phyloP scores from a whole-genome alignment of 495 filamentous ascomycete genomes.

The Aspergillus sclerotioniger region DNA sequence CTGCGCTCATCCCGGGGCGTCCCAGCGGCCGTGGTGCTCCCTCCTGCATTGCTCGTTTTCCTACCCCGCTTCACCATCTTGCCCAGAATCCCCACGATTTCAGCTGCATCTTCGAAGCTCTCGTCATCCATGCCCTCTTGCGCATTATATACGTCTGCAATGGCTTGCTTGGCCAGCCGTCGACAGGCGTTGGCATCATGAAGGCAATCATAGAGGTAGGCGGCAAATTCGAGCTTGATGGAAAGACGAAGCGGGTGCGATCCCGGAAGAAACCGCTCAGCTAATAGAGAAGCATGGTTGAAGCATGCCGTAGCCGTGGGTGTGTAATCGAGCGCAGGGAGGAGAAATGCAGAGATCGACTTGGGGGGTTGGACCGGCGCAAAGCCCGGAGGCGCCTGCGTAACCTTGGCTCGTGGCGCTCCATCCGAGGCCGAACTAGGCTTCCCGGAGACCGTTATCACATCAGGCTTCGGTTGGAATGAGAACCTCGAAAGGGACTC shows the following conservation, averaged over 20 bases:
- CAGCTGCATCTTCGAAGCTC: conserved; percentile 75
- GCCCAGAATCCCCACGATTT: conserved; percentile 68
- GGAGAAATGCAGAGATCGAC: conserved; percentile 61
- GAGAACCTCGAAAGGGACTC: conserved; percentile 23
- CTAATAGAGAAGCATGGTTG: conserved; percentile 69
- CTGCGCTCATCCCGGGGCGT: conserved; percentile 29
- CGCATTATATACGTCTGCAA: conserved; percentile 87
- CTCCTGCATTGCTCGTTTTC: conserved; percentile 30
- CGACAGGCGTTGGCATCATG: conserved; percentile 75
- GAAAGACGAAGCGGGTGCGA: conserved; percentile 88
- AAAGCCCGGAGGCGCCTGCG: conserved; percentile 41
- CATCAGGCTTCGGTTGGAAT: conserved; percentile 21
- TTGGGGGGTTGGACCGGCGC: conserved; percentile 48
- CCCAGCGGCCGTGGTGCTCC: conserved; percentile 29
- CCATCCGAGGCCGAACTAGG: background rate
- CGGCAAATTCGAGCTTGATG: conserved; percentile 90
- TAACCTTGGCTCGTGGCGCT: conserved; percentile 24
- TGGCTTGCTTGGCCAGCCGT: conserved; percentile 73
- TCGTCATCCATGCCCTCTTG: conserved; percentile 91
- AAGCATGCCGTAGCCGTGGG: conserved; percentile 79
- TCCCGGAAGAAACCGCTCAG: conserved; percentile 72
- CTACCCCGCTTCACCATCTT: conserved; percentile 73
- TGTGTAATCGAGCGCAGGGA: conserved; percentile 80
- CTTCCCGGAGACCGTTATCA: conserved; percentile 9
- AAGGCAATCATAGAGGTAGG: conserved; percentile 91